Evolutionary conservation across 2,329 filamentous ascomycete genomes (phyloP).

Genomic region (Alternaria sp.): DNA sequence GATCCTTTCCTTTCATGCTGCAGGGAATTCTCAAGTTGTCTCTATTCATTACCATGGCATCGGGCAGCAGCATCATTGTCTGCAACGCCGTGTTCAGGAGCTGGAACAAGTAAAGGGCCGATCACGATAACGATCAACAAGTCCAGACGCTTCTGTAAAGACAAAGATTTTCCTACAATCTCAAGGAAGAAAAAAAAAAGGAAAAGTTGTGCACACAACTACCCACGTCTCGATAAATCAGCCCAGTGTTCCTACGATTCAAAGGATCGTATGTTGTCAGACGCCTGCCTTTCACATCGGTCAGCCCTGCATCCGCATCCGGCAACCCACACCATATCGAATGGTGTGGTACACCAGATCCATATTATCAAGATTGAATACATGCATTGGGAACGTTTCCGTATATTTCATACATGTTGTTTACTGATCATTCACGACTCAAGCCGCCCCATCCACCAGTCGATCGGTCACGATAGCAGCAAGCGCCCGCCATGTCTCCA

Average conservation of each 20-base stretch:
- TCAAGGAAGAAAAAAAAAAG: background rate
- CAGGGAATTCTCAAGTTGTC: background rate
- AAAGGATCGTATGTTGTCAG: background rate
- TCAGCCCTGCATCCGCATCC: background rate
- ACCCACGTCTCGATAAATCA: background rate
- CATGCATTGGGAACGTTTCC: background rate
- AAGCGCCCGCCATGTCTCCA: constrained; percentile 11
- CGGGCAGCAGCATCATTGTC: background rate
- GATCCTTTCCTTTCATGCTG: background rate
- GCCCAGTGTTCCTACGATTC: background rate
- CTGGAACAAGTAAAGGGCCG: background rate
- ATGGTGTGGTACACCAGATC: background rate
- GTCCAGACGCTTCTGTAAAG: constrained; percentile 1
- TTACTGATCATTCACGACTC: constrained; percentile 1
- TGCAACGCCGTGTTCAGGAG: background rate
- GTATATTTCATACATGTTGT: background rate
- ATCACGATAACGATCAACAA: background rate
- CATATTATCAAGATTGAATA: constrained; percentile 1
- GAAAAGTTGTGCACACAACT: background rate
- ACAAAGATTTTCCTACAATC: background rate
- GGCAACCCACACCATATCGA: background rate
- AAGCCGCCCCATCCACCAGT: background rate
- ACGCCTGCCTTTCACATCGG: background rate
- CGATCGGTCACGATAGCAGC: background rate
- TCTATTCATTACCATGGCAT: background rate